Evolutionary conservation across 768 basidiomycete species (phyloP), one percentile per base, ranked within the genome.

Genomic region (Mycena sanguinolenta): DNA sequence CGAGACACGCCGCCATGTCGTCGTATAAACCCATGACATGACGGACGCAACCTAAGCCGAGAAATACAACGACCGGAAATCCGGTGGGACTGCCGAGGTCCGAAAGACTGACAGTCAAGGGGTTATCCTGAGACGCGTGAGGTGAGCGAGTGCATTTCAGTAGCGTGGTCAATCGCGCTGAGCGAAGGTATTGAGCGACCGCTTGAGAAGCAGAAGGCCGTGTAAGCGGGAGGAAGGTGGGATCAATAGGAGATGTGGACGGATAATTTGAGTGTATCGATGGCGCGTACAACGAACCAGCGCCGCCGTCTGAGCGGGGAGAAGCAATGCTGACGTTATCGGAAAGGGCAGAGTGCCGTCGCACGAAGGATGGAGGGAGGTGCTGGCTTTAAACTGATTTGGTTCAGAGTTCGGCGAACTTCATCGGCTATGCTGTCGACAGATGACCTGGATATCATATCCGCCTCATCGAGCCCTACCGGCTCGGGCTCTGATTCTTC

Each of bases 21-120:
- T 99, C 97, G 78, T 96, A 99, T 57, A 99, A 82, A 17, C 95
- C 96, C 87, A 98, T 93, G 67, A 98, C 88, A 79, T 99, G 96
- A 46, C 97, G 89, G 4, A 99, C 97, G 76, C 95, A 95, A 19
- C 97, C 97, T 55, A 99, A 78, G 2, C 97, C 97, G 70, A 99
- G 88, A 79, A 97, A 99, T 27, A 99, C 88, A 27, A 99, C 83
- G 12, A 99, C 88, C 0, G 97, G 97, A 75, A 90, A 89, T 1
- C 97, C 97, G n/a, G 87, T 88, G 4, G 92, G 87, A 71, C 88
- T 89, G 3, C 98, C 97, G 70, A 98, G 87, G 77, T 99, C 97
- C 4, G 97, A 96, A n/a, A 97, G 85, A 74, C 97, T 97, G 65
- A 98, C 92, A 28, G 89, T 90, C 69, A 95, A 86, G 19, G 94